Evolutionary conservation across 2,329 filamentous ascomycete genomes (phyloP), one percentile per base, ranked within the genome.

Genomic region (Didymella pinodella): DNA sequence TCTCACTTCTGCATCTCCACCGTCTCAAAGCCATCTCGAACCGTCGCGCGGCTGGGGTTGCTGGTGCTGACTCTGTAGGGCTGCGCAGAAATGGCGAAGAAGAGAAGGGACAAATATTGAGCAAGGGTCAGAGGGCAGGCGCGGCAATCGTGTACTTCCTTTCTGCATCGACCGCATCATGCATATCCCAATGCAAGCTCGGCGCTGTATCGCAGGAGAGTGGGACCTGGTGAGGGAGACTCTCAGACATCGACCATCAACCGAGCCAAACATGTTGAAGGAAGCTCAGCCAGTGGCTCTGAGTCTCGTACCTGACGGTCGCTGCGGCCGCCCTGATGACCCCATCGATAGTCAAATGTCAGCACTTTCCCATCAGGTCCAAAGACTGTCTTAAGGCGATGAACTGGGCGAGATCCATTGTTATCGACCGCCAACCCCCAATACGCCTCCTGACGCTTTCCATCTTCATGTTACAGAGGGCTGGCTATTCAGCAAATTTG

Each of bases 11-110:
- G 62, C 62, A 61, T 56, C 51, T 51, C 50, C 57, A 54, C 32
- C 59, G 61, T 63, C 65, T 62, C 45, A 54, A 48, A 54, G 41
- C 53, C 53, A 50, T 56, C 52, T 50, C 49, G 47, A 45, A 48
- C 6, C 31, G 57, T 56, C 48, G 41, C 34, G 51, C 43, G n/a
- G 29, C 52, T n/a, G 47, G 48, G 52, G 14, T 31, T 51, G 44
- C 57, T 52, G 48, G 43, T 52, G 43, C 48, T 31, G 52, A 40
- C 11, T 48, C 57, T 43, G 51, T 52, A 56, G 52, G 48, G 57
- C 57, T 52, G 44, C 48, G 57, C 57, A 51, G 41, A 51, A 50
- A 22, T 43, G 56, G 50, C 18, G 20, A 14, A 38, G 34, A 54
- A 51, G 49, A 45, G 47, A 43, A 46, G 41, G 41, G 10, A 31